Evolutionary conservation across 768 basidiomycete species (phyloP).

Genomic region (Thelephora aurantiotincta): DNA sequence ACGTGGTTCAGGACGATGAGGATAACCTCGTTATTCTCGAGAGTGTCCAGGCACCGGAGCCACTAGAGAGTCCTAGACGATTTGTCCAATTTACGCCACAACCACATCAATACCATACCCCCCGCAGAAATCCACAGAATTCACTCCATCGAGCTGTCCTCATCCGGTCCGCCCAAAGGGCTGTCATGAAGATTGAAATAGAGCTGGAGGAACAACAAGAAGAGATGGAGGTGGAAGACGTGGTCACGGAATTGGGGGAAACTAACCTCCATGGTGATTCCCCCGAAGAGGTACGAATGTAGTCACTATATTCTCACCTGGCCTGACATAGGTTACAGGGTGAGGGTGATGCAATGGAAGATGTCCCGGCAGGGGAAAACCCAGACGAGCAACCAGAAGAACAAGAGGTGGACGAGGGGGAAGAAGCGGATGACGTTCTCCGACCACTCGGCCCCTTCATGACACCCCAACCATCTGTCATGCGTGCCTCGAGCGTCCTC

Average conservation of each 20-base stretch:
- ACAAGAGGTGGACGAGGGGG: slow-evolving; percentile 7
- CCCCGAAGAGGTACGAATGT: neutral
- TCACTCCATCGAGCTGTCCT: slow-evolving; percentile 59
- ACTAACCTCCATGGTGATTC: slow-evolving; percentile 9
- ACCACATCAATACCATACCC: slow-evolving; percentile 14
- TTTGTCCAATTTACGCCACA: slow-evolving; percentile 4
- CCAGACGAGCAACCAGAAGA: slow-evolving; percentile 12
- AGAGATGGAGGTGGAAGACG: slow-evolving; percentile 35
- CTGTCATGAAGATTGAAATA: slow-evolving; percentile 34
- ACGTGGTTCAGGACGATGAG: slow-evolving; percentile 53
- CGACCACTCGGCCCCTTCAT: slow-evolving; percentile 28
- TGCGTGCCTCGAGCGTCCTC: neutral
- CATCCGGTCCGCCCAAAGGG: slow-evolving; percentile 54
- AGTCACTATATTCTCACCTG: too few species aligned
- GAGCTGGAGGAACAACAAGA: slow-evolving; percentile 37
- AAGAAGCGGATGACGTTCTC: slow-evolving; percentile 3
- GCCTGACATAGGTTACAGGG: too few species aligned
- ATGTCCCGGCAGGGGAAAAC: slow-evolving; percentile 3
- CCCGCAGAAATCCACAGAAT: slow-evolving; percentile 18
- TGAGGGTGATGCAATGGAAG: slow-evolving; percentile 9
- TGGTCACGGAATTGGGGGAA: slow-evolving; percentile 5
- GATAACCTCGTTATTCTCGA: slow-evolving; percentile 59
- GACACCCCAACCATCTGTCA: slow-evolving; percentile 35
- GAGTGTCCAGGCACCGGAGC: slow-evolving; percentile 24
- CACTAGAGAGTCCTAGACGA: slow-evolving; percentile 6